Percentiles rank a stretch among this genome's conserved stretches.
These are phyloP conservation scores for Lippia alba DNA, from an alignment of 305 asterid genomes.

Conservation along the genomic window DNA sequence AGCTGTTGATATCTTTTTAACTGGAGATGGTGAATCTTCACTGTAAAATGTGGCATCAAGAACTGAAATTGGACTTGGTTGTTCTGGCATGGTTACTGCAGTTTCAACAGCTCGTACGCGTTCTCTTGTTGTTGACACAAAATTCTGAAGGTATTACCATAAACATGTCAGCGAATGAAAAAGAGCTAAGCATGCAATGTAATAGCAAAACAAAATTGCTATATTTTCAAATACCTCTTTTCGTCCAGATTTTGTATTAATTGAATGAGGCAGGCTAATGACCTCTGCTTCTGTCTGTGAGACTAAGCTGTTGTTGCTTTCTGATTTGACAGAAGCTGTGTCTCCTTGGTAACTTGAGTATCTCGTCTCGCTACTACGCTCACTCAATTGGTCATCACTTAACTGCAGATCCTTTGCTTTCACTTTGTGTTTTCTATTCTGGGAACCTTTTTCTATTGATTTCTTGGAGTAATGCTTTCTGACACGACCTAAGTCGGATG, in stretches of 20 bases:
- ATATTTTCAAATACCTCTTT: conserved; percentile 46
- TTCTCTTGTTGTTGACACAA: conserved; percentile 49
- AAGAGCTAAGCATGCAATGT: conserved; percentile 22
- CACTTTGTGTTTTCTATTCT: conserved; percentile 48
- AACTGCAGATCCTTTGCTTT: conserved; percentile 48
- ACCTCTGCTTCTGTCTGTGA: conserved; percentile 70
- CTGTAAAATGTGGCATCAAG: conserved; percentile 74
- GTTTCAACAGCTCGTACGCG: conserved; percentile 51
- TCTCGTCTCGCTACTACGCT: conserved; percentile 55
- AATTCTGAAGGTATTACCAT: conserved; percentile 52
- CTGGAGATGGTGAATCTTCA: conserved; percentile 93
- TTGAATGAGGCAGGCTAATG: conserved; percentile 49
- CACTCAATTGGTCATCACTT: conserved; percentile 55
- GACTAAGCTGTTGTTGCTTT: conserved; percentile 67
- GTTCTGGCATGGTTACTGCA: conserved; percentile 60
- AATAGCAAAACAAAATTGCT: conserved; percentile 34
- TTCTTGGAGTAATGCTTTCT: conserved; percentile 47
- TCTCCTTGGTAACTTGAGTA: conserved; percentile 67
- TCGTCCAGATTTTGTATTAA: conserved; percentile 40
- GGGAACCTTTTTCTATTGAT: conserved; percentile 43
- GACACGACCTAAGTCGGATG: conserved; percentile 46
- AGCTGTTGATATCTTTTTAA: conserved; percentile 68
- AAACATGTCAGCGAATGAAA: conserved; percentile 38
- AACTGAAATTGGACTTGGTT: conserved; percentile 96
- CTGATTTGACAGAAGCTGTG: conserved; percentile 73